These are phyloP conservation scores for Discostella pseudostelligera DNA, from an alignment of 108 stramenopile species.

Conservation along the genomic window DNA sequence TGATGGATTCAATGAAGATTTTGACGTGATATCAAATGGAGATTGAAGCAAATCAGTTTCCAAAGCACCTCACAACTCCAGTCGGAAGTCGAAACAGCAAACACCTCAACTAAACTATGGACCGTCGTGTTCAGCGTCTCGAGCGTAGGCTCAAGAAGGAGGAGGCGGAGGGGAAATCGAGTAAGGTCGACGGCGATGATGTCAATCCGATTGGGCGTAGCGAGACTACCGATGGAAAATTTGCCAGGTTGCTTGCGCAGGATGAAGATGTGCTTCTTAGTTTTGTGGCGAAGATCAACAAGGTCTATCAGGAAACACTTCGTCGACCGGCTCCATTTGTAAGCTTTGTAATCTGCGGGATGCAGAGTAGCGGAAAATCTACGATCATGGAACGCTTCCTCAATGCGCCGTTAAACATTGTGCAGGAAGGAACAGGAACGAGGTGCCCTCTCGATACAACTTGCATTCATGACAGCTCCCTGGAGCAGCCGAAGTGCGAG, in stretches of 20 bases:
- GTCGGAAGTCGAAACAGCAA: no score
- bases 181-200: not conserved
- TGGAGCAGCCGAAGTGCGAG: slow-evolving; percentile 50
- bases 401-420: slow-evolving; percentile 66
- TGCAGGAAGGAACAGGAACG: slow-evolving; percentile 80
- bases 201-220: not conserved
- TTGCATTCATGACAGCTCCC: slow-evolving; percentile 61
- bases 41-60: no score
- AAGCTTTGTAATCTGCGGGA: slow-evolving; percentile 77
- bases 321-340: slow-evolving; percentile 65
- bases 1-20: no score
- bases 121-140: slow-evolving; percentile 18
- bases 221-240: slow-evolving; percentile 32
- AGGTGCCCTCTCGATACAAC: slow-evolving; percentile 77
- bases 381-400: slow-evolving; percentile 83
- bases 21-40: no score
- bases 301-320: slow-evolving; percentile 65
- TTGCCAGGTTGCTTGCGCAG: slow-evolving; percentile 49
- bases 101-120: not conserved
- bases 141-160: slow-evolving; percentile 27
- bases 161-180: slow-evolving; percentile 8
- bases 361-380: slow-evolving; percentile 70
- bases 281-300: slow-evolving; percentile 72
- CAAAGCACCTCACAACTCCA: no score
- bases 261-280: slow-evolving; percentile 65